Base-by-base conservation (phyloP, 306 rosid species). In the Cicer arietinum region DNA sequence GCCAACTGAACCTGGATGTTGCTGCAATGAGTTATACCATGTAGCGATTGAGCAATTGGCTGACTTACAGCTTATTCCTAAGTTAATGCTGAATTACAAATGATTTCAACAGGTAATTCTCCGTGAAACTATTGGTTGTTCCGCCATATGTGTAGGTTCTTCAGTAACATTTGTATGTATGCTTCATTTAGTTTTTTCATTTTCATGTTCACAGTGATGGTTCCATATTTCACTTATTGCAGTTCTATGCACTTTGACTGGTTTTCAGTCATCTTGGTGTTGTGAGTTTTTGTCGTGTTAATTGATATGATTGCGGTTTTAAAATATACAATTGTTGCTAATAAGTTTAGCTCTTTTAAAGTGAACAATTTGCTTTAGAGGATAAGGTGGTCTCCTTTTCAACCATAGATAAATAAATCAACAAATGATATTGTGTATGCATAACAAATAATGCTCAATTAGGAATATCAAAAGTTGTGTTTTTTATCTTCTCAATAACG, bases 11-110 rank as follows among this genome's bases (percentile, higher is more conserved):
- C 88, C 84, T 77, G 83, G 92, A 83, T 56, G 92, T 88, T 86
- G 96, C 97, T 77, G 90, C 87, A 84, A 90, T 86, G 90, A 87
- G 74, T 86, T 85, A 79, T 92, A 77, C 83, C 96, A 74, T 85
- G 86, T 81, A 86, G 87, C 78, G 79, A 83, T 79, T 87, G 89
- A 86, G 90, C 89, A 59, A 80, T 81, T 86, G 87, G 89, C 84
- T 77, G 90, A 77, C 84, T 86, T 82, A 69, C 84, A 52, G 80
- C 85, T 76, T 84, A 81, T 84, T 63, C 89, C 84, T 89, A 74
- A 76, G 84, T 82, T 67, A 85, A 47, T 78, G 90, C 90, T 88
- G 94, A 82, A 80, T 77, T 83, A 81, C 79, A 71, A 86, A 56
- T 82, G 85, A 79, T 84, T 79, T 85, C 47, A 82, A 80, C 92